Percentiles rank a stretch among this genome's conserved stretches.
These are phyloP conservation scores for Colletotrichum sp. DNA, from an alignment of 2,329 filamentous ascomycete genomes.

Conservation along the genomic window DNA sequence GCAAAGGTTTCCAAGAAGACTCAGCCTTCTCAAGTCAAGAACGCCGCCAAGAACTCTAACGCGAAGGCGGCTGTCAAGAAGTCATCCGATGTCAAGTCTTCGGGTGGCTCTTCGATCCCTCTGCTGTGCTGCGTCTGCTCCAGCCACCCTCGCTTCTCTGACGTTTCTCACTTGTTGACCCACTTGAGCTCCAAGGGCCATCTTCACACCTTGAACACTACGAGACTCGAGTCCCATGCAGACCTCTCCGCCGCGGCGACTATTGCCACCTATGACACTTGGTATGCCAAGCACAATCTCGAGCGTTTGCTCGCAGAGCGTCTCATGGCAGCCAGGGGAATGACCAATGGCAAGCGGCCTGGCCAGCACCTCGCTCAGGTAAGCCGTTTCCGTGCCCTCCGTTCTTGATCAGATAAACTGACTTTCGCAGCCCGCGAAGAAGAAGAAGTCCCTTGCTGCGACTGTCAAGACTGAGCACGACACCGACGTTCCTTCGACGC, in stretches of 20 bases:
- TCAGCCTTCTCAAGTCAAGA: background rate
- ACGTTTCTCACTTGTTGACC: constrained; percentile 89
- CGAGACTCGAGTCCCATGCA: constrained; percentile 72
- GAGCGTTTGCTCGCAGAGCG: constrained; percentile 77
- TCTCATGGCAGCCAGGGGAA: constrained; percentile 74
- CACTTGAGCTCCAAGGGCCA: constrained; percentile 95
- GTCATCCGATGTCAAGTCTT: constrained; percentile 21
- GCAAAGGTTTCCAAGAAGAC: background rate
- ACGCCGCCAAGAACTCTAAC: background rate
- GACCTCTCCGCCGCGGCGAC: constrained; percentile 67
- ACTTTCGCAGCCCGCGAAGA: background rate
- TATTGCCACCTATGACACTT: constrained; percentile 73
- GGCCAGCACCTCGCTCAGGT: constrained; percentile 15
- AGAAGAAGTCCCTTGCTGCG: background rate
- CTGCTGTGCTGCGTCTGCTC: constrained; percentile 85
- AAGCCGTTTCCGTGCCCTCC: background rate
- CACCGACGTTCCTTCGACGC: background rate
- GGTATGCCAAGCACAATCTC: constrained; percentile 77
- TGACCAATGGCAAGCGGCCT: constrained; percentile 56
- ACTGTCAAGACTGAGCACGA: background rate
- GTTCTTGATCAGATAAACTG: background rate
- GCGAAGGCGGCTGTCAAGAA: constrained; percentile 21
- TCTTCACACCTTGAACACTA: constrained; percentile 80
- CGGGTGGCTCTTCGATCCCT: constrained; percentile 52
- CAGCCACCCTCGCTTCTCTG: constrained; percentile 80